Conservation (phyloP, 2,329 filamentous ascomycete genomes). For the Botrytis paeoniae region DNA sequence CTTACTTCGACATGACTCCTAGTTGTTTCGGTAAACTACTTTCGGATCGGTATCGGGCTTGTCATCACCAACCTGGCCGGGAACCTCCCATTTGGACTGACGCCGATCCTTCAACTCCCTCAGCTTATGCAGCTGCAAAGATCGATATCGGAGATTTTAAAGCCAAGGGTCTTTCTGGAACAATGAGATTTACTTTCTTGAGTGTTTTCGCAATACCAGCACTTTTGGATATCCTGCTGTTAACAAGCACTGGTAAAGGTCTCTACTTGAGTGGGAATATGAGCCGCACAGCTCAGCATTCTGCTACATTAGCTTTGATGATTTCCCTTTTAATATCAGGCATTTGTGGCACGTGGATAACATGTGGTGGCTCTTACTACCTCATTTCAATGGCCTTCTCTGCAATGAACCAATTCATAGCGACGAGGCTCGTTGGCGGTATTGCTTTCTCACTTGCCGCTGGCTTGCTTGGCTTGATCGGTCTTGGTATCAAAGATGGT, state of each 20-base stretch:
- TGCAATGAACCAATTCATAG: constrained; percentile 43
- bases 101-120: constrained; percentile 14
- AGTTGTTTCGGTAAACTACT: constrained; percentile 44
- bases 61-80: constrained; percentile 37
- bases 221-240: constrained; percentile 56
- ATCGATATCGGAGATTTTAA: constrained; percentile 48
- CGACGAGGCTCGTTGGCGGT: constrained; percentile 47
- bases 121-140: constrained; percentile 50
- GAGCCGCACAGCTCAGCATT: constrained; percentile 48
- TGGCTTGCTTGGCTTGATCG: constrained; percentile 47
- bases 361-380: constrained; percentile 62
- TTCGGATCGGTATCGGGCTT: constrained; percentile 45
- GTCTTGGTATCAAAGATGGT: constrained; percentile 45
- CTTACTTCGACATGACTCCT: constrained; percentile 57
- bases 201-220: constrained; percentile 62
- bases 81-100: constrained; percentile 29
- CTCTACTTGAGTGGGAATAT: constrained; percentile 59
- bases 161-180: constrained; percentile 41
- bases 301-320: constrained; percentile 54
- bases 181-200: constrained; percentile 52
- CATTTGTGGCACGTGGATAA: constrained; percentile 60
- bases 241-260: constrained; percentile 57
- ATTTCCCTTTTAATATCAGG: constrained; percentile 57
- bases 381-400: constrained; percentile 52
- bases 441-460: constrained; percentile 42